These are phyloP conservation scores for Sporobolomyces pararoseus DNA, from an alignment of 768 basidiomycete genomes.

Conservation along the genomic window DNA sequence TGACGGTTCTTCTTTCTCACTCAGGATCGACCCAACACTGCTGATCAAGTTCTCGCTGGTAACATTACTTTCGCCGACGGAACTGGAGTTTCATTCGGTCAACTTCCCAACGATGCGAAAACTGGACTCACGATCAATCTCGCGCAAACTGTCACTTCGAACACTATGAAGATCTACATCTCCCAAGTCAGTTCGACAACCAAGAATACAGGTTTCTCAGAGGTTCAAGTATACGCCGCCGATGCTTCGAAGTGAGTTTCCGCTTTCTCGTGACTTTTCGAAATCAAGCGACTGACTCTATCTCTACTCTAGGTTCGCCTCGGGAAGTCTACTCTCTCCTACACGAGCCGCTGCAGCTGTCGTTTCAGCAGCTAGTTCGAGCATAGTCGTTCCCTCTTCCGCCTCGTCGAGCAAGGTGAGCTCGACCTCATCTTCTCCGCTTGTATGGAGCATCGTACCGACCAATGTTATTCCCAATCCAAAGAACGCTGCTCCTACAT, in stretches of 20 bases:
- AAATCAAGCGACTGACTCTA: not conserved
- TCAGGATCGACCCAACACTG: constrained; percentile 32
- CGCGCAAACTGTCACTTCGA: constrained; percentile 4
- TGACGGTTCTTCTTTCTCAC: not conserved
- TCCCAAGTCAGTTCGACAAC: constrained; percentile 12
- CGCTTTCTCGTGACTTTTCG: no score
- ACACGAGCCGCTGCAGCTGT: not conserved
- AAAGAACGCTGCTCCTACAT: not conserved
- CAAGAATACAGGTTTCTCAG: constrained; percentile 22
- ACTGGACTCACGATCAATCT: constrained; percentile 30
- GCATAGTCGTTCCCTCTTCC: not conserved
- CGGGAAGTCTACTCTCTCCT: not conserved
- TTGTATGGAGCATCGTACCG: constrained; percentile 3
- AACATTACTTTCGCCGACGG: constrained; percentile 31
- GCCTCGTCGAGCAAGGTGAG: constrained; percentile 7
- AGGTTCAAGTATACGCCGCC: constrained; percentile 22
- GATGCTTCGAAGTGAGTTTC: constrained; percentile 13
- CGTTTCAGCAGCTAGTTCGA: not conserved
- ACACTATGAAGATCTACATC: constrained; percentile 21
- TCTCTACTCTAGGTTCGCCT: not conserved
- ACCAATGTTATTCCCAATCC: constrained; percentile 8
- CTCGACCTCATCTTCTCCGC: not conserved
- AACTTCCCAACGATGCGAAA: constrained; percentile 18
- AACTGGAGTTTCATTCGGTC: constrained; percentile 8
- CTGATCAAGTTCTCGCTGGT: constrained; percentile 26